phyloP scores from a whole-genome alignment of 768 basidiomycete species.

The Auricularia cornea region DNA sequence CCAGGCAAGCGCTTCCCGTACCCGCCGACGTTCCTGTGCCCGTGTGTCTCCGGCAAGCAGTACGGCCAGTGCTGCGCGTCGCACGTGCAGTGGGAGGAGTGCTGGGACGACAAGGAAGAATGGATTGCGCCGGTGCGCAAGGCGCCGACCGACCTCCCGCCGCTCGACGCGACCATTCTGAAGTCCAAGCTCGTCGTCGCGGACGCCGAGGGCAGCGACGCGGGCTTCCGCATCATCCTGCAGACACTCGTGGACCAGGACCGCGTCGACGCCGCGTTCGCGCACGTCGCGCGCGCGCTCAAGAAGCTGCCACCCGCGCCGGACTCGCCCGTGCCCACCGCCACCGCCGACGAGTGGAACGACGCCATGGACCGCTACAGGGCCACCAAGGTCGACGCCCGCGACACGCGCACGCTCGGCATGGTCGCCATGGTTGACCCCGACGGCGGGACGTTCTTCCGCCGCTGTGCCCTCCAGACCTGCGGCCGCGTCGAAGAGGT shows the following conservation, averaged over 20 bases:
- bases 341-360: constrained; percentile 15
- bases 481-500: constrained; percentile 14
- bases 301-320: too few relatives aligned
- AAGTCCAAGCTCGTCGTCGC: constrained; percentile 6
- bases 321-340: not conserved
- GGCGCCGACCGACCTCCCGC: too few relatives aligned
- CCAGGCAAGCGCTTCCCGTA: constrained; percentile 6
- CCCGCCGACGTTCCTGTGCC: constrained; percentile 17
- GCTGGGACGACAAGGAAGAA: constrained; percentile 11
- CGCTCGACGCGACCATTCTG: constrained; percentile 6
- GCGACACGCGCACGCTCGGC: constrained; percentile 15
- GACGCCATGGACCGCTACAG: constrained; percentile 19
- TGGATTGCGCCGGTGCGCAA: too few relatives aligned
- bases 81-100: constrained; percentile 10
- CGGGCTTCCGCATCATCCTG: too few relatives aligned
- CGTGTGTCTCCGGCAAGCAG: constrained; percentile 12
- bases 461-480: constrained; percentile 13
- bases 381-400: constrained; percentile 8
- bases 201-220: too few relatives aligned
- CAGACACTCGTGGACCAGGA: constrained; percentile 4
- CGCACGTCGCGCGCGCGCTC: too few relatives aligned
- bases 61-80: constrained; percentile 17
- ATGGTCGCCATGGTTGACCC: constrained; percentile 16
- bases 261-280: not conserved
- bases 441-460: constrained; percentile 17